These are phyloP conservation scores for Pisolithus orientalis DNA, from an alignment of 768 basidiomycete genomes.

Conservation along the genomic window DNA sequence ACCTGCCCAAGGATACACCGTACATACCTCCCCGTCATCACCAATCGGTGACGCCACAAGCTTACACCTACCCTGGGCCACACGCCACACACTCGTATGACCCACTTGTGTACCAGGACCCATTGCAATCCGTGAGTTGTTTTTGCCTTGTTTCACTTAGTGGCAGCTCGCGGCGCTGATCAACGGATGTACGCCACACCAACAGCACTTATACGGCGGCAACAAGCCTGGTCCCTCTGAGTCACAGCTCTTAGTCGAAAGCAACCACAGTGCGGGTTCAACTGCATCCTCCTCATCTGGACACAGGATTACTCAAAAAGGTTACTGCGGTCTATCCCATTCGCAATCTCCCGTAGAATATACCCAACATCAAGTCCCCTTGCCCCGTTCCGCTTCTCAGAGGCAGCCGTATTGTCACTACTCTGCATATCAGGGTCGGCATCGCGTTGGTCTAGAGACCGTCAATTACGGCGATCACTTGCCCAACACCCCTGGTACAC, in stretches of 20 bases:
- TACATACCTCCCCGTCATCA: slow-evolving; percentile 23
- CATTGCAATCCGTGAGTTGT: slow-evolving; percentile 11
- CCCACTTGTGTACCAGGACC: slow-evolving; percentile 5
- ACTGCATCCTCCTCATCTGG: slow-evolving; percentile 15
- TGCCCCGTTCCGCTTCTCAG: neutral
- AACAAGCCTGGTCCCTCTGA: slow-evolving; percentile 18
- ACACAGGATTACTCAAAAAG: slow-evolving; percentile 5
- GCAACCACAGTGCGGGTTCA: slow-evolving; percentile 22
- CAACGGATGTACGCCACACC: neutral
- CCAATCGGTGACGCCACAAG: slow-evolving; percentile 13
- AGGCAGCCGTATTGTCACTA: slow-evolving; percentile 9
- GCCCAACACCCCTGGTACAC: neutral
- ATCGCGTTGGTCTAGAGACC: slow-evolving; percentile 20
- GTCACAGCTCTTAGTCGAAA: slow-evolving; percentile 18
- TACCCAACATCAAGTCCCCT: slow-evolving; percentile 1
- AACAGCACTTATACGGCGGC: slow-evolving; percentile 16
- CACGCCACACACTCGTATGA: slow-evolving; percentile 4
- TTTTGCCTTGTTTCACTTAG: slow-evolving; percentile 2
- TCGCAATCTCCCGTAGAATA: slow-evolving; percentile 5
- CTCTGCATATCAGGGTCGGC: slow-evolving; percentile 16
- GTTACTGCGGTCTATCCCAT: slow-evolving; percentile 2
- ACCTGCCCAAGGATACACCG: slow-evolving; percentile 22
- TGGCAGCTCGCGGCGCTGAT: neutral
- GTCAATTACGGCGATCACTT: slow-evolving; percentile 11
- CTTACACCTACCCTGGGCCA: slow-evolving; percentile 12